Base-by-base conservation (phyloP, 441 rosid species). In the Francoa sonchifolia region DNA sequence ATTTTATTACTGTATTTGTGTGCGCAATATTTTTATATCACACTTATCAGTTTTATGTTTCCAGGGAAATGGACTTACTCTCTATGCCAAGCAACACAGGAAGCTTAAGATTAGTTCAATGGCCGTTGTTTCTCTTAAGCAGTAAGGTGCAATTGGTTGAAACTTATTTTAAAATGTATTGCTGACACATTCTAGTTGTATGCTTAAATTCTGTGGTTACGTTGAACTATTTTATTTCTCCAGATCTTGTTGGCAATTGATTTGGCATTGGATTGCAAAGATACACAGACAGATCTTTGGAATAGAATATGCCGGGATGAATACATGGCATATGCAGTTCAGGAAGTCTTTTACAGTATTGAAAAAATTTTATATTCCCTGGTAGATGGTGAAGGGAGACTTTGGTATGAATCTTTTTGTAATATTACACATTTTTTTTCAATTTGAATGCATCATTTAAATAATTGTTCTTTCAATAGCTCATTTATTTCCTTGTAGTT, bases 41-140 rank as follows among this genome's bases (percentile, higher is more conserved):
- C 19, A 20, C 16, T 48, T 21, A 14, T 16, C 52, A 4, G 27
- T 59, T 39, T 47, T 56, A 16, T 58, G 49, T 28, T 52, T 63
- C 28, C 64, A 87, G 99, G 78, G 99, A 92, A 72, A 81, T 75
- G 97, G 99, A 84, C 69, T 77, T 92, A 55, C 99, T 87, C 60
- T 79, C 66, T 33, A 62, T 81, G 62, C 99, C 99, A 44, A 79
- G 94, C 79, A 92, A 92, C 69, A 77, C 63, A 19, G 99, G 99
- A 52, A 87, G 87, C 58, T 76, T 92, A 54, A 61, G 72, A 70
- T 74, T 92, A 59, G 97, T 87, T 38, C 99, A 92, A 50, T 92
- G 99, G 99, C 99, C 99, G 47, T 68, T 92, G 76, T 92, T 92
- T 75, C 94, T 92, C 57, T 73, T 92, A 37, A 87, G 99, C 65